Percentiles rank a stretch among this genome's conserved stretches.
Conservation (phyloP, 2,329 filamentous ascomycete species). For the Penicillium sclerotiorum region DNA sequence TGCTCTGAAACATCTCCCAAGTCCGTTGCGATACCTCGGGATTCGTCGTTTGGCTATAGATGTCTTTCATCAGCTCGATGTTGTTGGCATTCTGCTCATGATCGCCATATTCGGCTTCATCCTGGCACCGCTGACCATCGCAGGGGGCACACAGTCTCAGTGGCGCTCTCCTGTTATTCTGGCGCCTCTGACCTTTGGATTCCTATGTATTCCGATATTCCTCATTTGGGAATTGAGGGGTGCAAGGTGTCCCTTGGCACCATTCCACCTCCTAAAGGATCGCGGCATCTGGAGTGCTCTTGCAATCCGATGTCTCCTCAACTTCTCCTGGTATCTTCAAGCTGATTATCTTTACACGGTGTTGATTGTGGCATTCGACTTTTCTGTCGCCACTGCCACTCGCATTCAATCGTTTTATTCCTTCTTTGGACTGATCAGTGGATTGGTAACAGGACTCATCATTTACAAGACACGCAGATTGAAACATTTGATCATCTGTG, state of each 20-base stretch:
- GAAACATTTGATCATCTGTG: constrained; percentile 5
- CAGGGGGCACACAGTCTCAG: constrained; percentile 5
- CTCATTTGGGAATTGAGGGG: constrained; percentile 6
- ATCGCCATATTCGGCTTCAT: constrained; percentile 7
- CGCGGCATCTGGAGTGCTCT: constrained; percentile 7
- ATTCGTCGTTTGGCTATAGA: neutral
- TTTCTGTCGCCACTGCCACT: constrained; percentile 6
- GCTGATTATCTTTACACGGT: constrained; percentile 10
- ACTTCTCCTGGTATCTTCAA: constrained; percentile 12
- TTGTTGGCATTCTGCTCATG: constrained; percentile 5
- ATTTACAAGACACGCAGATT: constrained; percentile 6
- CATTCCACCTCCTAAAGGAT: constrained; percentile 6
- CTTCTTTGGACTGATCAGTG: constrained; percentile 7
- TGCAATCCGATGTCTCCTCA: constrained; percentile 6
- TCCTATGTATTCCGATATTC: constrained; percentile 3
- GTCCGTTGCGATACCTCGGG: neutral
- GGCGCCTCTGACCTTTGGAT: neutral
- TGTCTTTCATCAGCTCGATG: constrained; percentile 8
- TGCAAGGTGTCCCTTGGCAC: constrained; percentile 4
- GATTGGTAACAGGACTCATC: neutral
- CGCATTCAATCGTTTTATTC: constrained; percentile 9
- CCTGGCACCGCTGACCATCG: constrained; percentile 4
- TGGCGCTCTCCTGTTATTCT: constrained; percentile 1
- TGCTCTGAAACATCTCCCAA: neutral
- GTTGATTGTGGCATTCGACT: constrained; percentile 9